Percentiles rank a stretch among this genome's conserved stretches.
Conservation (phyloP, 2,329 filamentous ascomycete species). For the Pseudocercospora vitis region DNA sequence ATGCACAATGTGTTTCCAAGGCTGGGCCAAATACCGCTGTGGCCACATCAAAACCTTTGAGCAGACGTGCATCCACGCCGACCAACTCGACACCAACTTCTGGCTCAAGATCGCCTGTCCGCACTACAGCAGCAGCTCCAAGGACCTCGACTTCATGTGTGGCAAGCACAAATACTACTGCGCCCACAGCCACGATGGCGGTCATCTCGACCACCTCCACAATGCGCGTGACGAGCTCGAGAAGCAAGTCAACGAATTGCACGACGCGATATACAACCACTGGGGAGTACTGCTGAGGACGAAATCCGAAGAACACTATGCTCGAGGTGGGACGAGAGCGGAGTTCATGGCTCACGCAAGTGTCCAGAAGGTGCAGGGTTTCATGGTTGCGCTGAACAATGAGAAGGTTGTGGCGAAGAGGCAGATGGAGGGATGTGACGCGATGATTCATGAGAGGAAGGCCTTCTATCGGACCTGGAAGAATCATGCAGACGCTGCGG, state of each 20-base stretch:
- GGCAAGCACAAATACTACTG: constrained; percentile 25
- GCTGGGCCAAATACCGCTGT: constrained; percentile 27
- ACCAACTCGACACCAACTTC: constrained; percentile 22
- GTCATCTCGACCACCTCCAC: constrained; percentile 18
- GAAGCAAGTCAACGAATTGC: background rate
- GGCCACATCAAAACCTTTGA: constrained; percentile 26
- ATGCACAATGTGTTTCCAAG: constrained; percentile 32
- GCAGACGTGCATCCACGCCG: constrained; percentile 19
- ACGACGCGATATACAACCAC: background rate
- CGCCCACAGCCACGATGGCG: constrained; percentile 14
- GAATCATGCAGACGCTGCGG: too few species aligned
- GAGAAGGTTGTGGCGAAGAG: background rate
- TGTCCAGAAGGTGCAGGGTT: background rate
- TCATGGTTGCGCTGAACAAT: background rate
- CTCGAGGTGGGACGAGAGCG: background rate
- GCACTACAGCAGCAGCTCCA: constrained; percentile 16
- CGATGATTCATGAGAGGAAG: background rate
- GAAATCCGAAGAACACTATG: background rate
- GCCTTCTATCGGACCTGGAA: background rate
- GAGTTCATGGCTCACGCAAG: background rate
- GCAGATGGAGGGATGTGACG: constrained; percentile 1
- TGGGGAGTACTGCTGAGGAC: background rate
- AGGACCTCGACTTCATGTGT: constrained; percentile 7
- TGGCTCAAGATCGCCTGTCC: constrained; percentile 25
- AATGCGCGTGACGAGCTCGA: constrained; percentile 1